Evolutionary conservation across 768 basidiomycete species (phyloP).

Genomic region (Rhodotorula diobovata): DNA sequence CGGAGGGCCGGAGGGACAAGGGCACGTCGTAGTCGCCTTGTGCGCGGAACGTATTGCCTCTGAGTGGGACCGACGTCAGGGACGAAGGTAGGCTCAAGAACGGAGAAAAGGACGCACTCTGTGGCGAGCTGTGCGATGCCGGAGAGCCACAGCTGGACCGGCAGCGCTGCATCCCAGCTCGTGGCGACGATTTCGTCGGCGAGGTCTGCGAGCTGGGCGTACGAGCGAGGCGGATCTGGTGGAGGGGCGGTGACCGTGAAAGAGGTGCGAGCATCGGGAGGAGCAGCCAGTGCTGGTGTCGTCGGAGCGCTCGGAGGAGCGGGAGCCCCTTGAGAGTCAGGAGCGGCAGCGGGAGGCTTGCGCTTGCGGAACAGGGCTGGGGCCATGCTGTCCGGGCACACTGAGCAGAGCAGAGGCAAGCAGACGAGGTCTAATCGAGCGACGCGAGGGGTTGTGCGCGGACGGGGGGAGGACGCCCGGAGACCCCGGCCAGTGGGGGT

Average conservation of each 20-base stretch:
- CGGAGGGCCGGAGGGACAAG: neutral
- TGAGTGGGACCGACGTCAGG: neutral
- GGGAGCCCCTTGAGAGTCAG: neutral
- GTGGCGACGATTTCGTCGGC: conserved; percentile 13
- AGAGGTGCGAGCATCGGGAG: neutral
- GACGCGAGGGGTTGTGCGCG: no score
- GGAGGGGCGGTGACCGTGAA: neutral
- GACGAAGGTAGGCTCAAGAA: no score
- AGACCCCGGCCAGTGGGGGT: no score
- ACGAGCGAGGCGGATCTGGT: neutral
- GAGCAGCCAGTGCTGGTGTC: conserved; percentile 3
- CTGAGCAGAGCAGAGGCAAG: neutral
- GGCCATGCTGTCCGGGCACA: neutral
- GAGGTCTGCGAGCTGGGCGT: conserved; percentile 20
- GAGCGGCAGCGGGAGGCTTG: neutral
- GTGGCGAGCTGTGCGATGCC: neutral
- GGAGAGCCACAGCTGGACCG: neutral
- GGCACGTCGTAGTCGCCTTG: conserved; percentile 19
- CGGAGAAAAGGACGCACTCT: neutral
- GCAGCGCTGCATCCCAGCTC: neutral
- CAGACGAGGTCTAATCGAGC: neutral
- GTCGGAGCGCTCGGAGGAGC: neutral
- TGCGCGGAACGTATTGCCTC: conserved; percentile 5
- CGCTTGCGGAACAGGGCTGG: neutral
- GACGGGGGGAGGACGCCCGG: no score